Conservation (phyloP, 352 stramenopile species). For the Globisporangium recalcitrans region DNA sequence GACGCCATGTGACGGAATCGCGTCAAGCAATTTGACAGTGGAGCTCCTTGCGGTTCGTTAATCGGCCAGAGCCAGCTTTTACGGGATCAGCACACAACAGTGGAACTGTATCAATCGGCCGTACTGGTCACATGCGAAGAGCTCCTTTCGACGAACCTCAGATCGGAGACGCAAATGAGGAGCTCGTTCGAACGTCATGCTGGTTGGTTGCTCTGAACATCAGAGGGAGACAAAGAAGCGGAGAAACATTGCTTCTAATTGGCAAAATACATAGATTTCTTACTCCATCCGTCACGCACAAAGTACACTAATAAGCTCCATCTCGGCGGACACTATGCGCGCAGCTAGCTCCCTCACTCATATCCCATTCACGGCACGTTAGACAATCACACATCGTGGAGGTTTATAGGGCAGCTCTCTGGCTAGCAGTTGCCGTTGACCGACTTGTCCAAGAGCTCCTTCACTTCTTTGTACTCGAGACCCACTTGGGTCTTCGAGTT, state of each 20-base stretch:
- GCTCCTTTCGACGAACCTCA: neutral
- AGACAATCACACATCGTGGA: neutral
- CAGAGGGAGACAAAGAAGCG: neutral
- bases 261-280: constrained; percentile 12
- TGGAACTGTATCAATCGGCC: neutral
- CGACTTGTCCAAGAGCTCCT: constrained; percentile 36
- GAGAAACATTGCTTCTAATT: neutral
- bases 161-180: neutral
- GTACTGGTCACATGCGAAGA: neutral
- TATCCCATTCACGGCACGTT: neutral
- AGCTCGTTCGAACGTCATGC: neutral
- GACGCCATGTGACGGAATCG: neutral
- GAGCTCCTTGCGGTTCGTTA: neutral
- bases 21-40: neutral
- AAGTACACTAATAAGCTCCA: constrained; percentile 2
- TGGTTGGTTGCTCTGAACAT: neutral
- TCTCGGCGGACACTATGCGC: neutral
- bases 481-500: constrained; percentile 34
- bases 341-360: neutral
- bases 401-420: neutral
- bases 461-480: constrained; percentile 44
- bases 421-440: constrained; percentile 20
- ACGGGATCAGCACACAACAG: neutral
- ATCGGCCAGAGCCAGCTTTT: neutral
- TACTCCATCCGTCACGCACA: constrained; percentile 8